phyloP scores from a whole-genome alignment of 192 early-diverging fungal species.

The Umbelopsis sp. region DNA sequence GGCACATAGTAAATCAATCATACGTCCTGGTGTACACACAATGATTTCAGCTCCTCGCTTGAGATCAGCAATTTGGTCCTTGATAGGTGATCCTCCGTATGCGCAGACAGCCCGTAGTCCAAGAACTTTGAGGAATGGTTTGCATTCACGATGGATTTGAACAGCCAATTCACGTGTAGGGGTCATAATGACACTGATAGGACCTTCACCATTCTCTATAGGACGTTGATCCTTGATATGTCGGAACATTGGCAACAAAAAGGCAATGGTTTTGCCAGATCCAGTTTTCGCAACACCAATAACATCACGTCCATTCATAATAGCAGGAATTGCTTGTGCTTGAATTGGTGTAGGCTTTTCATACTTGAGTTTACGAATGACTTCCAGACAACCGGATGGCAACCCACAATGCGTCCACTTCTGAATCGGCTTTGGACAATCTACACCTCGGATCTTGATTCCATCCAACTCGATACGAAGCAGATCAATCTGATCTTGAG shows the following conservation, averaged over 20 bases:
- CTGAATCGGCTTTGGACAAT: slow-evolving; percentile 91
- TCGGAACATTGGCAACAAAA: slow-evolving; percentile 93
- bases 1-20: slow-evolving; percentile 76
- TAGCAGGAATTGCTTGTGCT: slow-evolving; percentile 92
- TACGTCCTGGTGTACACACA: slow-evolving; percentile 88
- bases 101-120: slow-evolving; percentile 89
- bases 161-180: slow-evolving; percentile 92
- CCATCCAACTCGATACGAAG: slow-evolving; percentile 86
- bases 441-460: slow-evolving; percentile 89
- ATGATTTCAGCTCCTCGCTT: slow-evolving; percentile 91
- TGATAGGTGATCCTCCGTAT: slow-evolving; percentile 86
- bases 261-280: slow-evolving; percentile 91
- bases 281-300: slow-evolving; percentile 97
- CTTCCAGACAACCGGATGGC: slow-evolving; percentile 74
- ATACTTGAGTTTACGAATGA: slow-evolving; percentile 83
- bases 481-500: slow-evolving; percentile 80
- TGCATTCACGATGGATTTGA: slow-evolving; percentile 92
- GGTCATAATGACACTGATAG: slow-evolving; percentile 87
- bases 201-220: slow-evolving; percentile 77
- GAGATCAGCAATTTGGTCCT: slow-evolving; percentile 86
- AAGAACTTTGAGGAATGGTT: slow-evolving; percentile 84
- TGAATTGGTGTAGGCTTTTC: slow-evolving; percentile 89
- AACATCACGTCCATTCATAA: slow-evolving; percentile 93
- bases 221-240: slow-evolving; percentile 91
- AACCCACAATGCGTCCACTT: slow-evolving; percentile 97